Conservation (phyloP, 2,329 filamentous ascomycete species). For the Cordyceps cateniannulata region DNA sequence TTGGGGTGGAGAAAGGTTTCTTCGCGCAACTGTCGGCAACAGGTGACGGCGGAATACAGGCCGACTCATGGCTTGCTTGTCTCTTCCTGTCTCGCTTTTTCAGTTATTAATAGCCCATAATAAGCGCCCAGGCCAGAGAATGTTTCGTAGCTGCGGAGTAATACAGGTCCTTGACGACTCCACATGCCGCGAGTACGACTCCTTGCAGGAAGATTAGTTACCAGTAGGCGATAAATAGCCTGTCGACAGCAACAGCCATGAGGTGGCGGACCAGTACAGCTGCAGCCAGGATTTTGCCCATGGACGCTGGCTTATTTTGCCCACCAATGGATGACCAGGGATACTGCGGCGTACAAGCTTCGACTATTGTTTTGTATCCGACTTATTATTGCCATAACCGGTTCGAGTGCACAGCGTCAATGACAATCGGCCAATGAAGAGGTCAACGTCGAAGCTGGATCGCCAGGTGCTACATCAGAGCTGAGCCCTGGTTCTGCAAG, state of each 20-base stretch:
- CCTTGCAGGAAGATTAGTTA: not conserved
- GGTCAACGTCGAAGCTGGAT: not conserved
- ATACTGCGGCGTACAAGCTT: not conserved
- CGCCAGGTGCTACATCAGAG: not conserved
- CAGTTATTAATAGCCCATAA: conserved; percentile 9
- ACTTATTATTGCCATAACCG: not conserved
- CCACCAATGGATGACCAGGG: not conserved
- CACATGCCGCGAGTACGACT: not conserved
- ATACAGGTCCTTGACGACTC: not conserved
- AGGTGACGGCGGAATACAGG: not conserved
- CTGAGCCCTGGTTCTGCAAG: not conserved
- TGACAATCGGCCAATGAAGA: not conserved
- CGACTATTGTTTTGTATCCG: not conserved
- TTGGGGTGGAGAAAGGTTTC: not conserved
- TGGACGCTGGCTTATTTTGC: too few species aligned
- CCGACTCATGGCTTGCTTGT: not conserved
- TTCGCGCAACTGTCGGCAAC: not conserved
- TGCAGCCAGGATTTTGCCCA: too few species aligned
- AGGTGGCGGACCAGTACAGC: too few species aligned
- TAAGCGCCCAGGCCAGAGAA: conserved; percentile 1
- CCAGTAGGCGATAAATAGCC: too few species aligned
- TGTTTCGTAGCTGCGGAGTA: conserved; percentile 8
- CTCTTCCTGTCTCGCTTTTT: not conserved
- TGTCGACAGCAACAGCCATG: too few species aligned
- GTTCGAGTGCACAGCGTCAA: not conserved